A percentile compares a stretch with the other conserved stretches of the same genome.
phyloP scores from a whole-genome alignment of 1,284 basidiomycete species.

The Trametes polyzona region DNA sequence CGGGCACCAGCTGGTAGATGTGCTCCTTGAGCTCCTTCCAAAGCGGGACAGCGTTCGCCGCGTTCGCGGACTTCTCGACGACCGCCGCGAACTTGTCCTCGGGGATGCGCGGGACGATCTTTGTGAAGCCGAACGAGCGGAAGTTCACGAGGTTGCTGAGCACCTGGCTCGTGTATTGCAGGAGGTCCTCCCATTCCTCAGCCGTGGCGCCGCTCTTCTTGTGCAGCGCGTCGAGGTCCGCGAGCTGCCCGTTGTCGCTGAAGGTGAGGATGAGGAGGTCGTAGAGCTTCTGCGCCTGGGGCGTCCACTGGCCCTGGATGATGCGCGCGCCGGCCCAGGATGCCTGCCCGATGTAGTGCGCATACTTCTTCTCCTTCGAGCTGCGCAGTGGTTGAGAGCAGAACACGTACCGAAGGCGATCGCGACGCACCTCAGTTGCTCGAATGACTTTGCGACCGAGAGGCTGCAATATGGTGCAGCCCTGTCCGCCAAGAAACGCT shows the following conservation, averaged over 20 bases:
- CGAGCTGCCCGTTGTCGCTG: slow-evolving; percentile 60
- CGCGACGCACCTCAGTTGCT: slow-evolving; percentile 58
- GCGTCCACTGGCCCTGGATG: slow-evolving; percentile 82
- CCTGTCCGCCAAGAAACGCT: slow-evolving; percentile 73
- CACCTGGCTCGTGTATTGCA: slow-evolving; percentile 78
- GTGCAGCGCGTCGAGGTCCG: slow-evolving; percentile 59
- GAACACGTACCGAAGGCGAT: no score
- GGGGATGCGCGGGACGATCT: slow-evolving; percentile 75
- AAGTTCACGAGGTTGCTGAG: slow-evolving; percentile 81
- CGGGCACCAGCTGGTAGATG: slow-evolving; percentile 70
- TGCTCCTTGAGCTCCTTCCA: slow-evolving; percentile 75
- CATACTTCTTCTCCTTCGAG: slow-evolving; percentile 75
- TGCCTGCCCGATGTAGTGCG: slow-evolving; percentile 68
- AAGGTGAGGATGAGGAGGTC: slow-evolving; percentile 73
- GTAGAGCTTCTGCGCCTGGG: slow-evolving; percentile 62
- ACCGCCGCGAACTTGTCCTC: slow-evolving; percentile 64
- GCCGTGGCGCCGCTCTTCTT: slow-evolving; percentile 53
- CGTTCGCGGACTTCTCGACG: slow-evolving; percentile 62
- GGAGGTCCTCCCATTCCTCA: slow-evolving; percentile 67
- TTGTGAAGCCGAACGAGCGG: slow-evolving; percentile 82
- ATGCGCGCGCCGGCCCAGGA: slow-evolving; percentile 84
- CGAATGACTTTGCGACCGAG: slow-evolving; percentile 66
- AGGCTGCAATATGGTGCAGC: slow-evolving; percentile 70
- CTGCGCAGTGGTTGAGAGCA: slow-evolving; percentile 39
- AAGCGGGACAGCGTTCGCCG: slow-evolving; percentile 54